Evolutionary conservation across 192 early-diverging fungal species (phyloP), one percentile per base, ranked within the genome.

Genomic region (Pilobolus umbonatus): DNA sequence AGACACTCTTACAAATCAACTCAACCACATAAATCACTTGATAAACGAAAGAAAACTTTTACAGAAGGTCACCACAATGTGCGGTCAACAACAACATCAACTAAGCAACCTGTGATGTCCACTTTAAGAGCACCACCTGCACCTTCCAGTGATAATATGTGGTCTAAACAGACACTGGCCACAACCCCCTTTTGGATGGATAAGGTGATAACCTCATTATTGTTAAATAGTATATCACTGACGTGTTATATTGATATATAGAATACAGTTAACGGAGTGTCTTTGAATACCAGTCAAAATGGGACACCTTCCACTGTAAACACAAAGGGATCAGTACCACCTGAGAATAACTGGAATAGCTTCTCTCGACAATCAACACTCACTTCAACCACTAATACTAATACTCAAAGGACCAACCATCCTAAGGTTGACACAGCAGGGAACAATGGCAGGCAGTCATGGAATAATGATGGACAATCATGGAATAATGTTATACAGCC

Each of bases 121-220:
- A 42, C 39, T 12, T 17, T 15, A 42, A 42, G 39, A n/a, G 39
- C 19, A 15, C 39, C 39, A n/a, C n/a, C n/a, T 42, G 19, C 14
- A 42, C 39, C 14, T 15, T 17, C 14, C 4, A 42, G 1, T n/a
- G 39, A 31, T 29, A 51, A 34, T 51, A 34, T 8, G 4, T 54
- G 52, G 52, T 54, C 31, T 12, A 29, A 7, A 0, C 31, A 31
- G 0, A 38, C 39, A 42, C 39, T 54, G 7, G 52, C 38, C 4
- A 15, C 35, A 38, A 31, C 28, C 7, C 52, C 52, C 32, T 54
- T 54, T 35, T 54, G 52, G 52, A 4, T n/a, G 1, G 6, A 43
- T n/a, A 43, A 6, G 1, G 12, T 9, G 17, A 52, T 24, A 32
- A 29, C n/a, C 5, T 34, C 8, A 14, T n/a, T 50, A 31, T 50